These are phyloP conservation scores for Fusarium penzigii DNA, from an alignment of 2,329 filamentous ascomycete genomes.

Conservation along the genomic window DNA sequence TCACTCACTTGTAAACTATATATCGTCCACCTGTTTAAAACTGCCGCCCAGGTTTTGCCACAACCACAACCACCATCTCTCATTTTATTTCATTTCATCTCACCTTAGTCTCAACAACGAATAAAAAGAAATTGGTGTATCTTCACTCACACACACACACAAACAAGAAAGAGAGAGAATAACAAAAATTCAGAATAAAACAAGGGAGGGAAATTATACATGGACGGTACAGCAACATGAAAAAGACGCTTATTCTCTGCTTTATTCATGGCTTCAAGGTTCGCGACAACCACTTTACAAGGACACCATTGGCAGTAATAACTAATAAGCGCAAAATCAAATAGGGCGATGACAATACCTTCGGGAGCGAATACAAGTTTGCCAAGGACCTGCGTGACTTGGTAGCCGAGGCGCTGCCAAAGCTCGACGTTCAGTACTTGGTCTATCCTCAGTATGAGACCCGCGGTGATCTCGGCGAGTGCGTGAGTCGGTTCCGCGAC, in stretches of 20 bases:
- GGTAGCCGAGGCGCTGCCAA: constrained; percentile 66
- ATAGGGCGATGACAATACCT: constrained; percentile 76
- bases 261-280: constrained; percentile 91
- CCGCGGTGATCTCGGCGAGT: constrained; percentile 71
- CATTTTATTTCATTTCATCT: background rate
- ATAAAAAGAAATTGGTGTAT: too few species aligned
- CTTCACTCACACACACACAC: background rate
- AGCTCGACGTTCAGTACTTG: constrained; percentile 64
- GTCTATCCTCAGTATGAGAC: constrained; percentile 85
- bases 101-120: background rate
- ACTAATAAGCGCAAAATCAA: background rate
- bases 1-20: too few species aligned
- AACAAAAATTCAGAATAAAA: too few species aligned
- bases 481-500: constrained; percentile 72
- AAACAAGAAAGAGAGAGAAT: too few species aligned
- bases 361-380: constrained; percentile 65
- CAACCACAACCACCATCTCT: background rate
- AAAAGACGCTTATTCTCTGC: constrained; percentile 77
- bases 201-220: background rate
- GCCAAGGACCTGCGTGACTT: constrained; percentile 69
- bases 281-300: constrained; percentile 4
- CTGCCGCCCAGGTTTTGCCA: background rate
- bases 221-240: constrained; percentile 39
- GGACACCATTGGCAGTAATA: background rate
- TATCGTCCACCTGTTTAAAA: background rate